Conservation (phyloP, 139 green algal species). For the Astrephomene gubernaculifera region DNA sequence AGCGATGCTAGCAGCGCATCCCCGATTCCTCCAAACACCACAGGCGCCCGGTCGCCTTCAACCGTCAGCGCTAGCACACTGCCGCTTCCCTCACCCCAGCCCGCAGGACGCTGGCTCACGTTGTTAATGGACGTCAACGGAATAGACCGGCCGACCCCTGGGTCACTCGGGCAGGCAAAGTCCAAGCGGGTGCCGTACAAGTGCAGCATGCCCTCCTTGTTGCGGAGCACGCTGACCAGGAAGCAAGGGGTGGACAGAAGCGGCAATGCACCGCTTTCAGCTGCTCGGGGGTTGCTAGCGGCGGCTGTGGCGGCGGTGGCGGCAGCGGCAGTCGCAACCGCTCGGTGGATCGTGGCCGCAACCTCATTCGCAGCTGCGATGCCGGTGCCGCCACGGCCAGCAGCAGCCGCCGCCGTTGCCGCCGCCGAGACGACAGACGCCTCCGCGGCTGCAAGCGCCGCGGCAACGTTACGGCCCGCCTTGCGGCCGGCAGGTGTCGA, state of each 20-base stretch:
- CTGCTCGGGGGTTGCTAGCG: too few species aligned
- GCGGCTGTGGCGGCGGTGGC: neutral
- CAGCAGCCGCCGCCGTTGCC: neutral
- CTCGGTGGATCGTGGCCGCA: neutral
- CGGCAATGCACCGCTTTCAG: conserved; percentile 2
- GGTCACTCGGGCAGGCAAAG: conserved; percentile 31
- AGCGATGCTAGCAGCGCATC: conserved; percentile 43
- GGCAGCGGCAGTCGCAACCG: neutral
- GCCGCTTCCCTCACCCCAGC: conserved; percentile 26
- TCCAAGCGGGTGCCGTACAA: conserved; percentile 41
- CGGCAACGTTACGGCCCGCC: too few species aligned
- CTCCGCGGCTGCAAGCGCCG: neutral
- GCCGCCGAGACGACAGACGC: neutral
- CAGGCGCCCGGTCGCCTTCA: conserved; percentile 22
- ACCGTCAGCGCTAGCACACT: conserved; percentile 10
- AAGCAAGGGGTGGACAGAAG: conserved; percentile 35
- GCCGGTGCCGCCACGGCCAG: neutral
- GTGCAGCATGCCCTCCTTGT: conserved; percentile 45
- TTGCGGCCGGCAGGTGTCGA: too few species aligned
- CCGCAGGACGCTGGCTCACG: conserved; percentile 34
- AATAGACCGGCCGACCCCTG: conserved; percentile 4
- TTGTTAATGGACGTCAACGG: conserved; percentile 28
- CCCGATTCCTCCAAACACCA: conserved; percentile 43
- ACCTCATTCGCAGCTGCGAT: neutral
- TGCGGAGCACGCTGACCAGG: conserved; percentile 24